Evolutionary conservation across 768 basidiomycete genomes (phyloP).

Genomic region (Collybiopsis confluens): DNA sequence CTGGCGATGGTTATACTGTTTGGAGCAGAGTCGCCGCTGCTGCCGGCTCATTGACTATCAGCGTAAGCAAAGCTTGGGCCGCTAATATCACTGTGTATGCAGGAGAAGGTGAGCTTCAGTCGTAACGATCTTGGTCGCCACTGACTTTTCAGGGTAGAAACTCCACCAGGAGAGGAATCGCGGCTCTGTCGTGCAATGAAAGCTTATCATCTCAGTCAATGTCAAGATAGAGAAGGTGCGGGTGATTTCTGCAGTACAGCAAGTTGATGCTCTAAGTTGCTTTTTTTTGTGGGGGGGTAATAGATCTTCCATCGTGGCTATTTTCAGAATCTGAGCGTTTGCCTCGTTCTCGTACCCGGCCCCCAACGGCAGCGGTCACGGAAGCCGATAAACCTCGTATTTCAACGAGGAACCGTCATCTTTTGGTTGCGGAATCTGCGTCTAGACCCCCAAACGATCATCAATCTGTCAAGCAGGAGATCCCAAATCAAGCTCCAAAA

Average conservation of each 20-base stretch:
- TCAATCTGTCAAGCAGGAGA: neutral
- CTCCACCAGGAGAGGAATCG: slow-evolving; percentile 53
- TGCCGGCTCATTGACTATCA: slow-evolving; percentile 50
- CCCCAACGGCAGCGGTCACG: slow-evolving; percentile 13
- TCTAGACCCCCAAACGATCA: neutral
- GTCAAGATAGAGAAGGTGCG: slow-evolving; percentile 25
- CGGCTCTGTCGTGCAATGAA: slow-evolving; percentile 64
- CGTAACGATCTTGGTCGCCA: neutral
- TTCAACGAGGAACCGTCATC: neutral
- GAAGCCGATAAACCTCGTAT: slow-evolving; percentile 9
- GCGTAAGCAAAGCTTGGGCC: slow-evolving; percentile 56
- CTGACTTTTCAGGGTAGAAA: slow-evolving; percentile 26
- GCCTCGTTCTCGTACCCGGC: slow-evolving; percentile 16
- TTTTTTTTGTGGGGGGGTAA: too few relatives aligned
- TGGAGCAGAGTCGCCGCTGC: slow-evolving; percentile 58
- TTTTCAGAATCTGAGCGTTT: slow-evolving; percentile 56
- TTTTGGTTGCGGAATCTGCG: too few relatives aligned
- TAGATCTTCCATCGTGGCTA: slow-evolving; percentile 59
- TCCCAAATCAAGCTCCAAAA: slow-evolving; percentile 17
- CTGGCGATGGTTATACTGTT: slow-evolving; percentile 38
- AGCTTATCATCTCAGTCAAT: slow-evolving; percentile 61
- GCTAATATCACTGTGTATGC: slow-evolving; percentile 32
- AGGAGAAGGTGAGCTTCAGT: slow-evolving; percentile 39
- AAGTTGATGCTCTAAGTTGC: neutral
- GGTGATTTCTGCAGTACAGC: too few relatives aligned